phyloP scores from a whole-genome alignment of 768 basidiomycete species.

The Leccinum longicurvipes region DNA sequence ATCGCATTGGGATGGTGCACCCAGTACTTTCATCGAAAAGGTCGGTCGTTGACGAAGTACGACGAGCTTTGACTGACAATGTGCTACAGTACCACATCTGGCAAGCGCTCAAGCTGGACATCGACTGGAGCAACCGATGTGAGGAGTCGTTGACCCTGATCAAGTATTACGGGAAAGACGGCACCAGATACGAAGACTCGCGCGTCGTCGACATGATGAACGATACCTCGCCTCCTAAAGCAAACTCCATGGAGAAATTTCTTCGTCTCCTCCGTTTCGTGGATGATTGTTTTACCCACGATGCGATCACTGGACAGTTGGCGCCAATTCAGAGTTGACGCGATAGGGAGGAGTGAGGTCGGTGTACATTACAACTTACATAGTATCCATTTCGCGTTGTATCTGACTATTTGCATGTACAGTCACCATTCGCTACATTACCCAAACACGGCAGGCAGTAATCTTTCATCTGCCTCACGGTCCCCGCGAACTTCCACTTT shows the following conservation, averaged over 20 bases:
- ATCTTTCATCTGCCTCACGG: conserved; percentile 37
- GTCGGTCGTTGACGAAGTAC: conserved; percentile 28
- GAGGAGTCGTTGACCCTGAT: conserved; percentile 50
- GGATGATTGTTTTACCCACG: conserved; percentile 38
- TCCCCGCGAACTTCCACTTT: conserved; percentile 57
- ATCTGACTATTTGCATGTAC: conserved; percentile 3
- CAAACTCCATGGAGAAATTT: conserved; percentile 48
- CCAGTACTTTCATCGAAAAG: conserved; percentile 40
- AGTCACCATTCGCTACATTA: conserved; percentile 7
- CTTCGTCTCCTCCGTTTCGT: conserved; percentile 46
- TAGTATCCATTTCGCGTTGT: background rate
- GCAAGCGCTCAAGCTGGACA: conserved; percentile 43
- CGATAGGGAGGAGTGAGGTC: background rate
- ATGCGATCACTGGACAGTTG: conserved; percentile 20
- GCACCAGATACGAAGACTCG: conserved; percentile 45
- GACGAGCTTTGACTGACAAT: background rate
- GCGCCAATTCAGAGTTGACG: conserved; percentile 1
- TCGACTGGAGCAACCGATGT: conserved; percentile 45
- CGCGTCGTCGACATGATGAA: conserved; percentile 49
- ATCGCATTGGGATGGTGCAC: conserved; percentile 36
- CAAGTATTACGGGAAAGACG: conserved; percentile 54
- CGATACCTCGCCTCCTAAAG: conserved; percentile 40
- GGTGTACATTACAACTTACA: conserved; percentile 6
- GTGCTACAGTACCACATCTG: conserved; percentile 44
- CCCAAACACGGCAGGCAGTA: conserved; percentile 18